Evolutionary conservation across 176 grass and related monocot species (phyloP), one percentile per base, ranked within the genome.

Genomic region (Lolium rigidum): DNA sequence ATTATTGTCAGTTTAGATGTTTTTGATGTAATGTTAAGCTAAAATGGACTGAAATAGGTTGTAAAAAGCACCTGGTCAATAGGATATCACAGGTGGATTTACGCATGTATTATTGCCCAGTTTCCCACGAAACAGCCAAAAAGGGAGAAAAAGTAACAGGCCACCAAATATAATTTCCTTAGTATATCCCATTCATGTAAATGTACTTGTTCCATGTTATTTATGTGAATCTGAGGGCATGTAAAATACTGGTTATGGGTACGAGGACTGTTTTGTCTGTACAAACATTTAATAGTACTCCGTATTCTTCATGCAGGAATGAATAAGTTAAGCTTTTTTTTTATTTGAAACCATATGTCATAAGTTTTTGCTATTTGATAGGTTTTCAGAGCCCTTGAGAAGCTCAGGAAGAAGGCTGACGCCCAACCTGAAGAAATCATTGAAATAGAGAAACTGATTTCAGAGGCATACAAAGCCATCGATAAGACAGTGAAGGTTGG

Each of bases 401-500:
- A 85, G 57, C 88, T 98, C 72, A 89, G 84, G 74, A 98, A 95
- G 93, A 98, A 95, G 89, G 67, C 88, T 26, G 92, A 89, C 80
- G 94, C 93, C 57, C 84, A 88, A 25, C 80, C 90, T 80, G 94
- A 98, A 83, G 94, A 98, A 77, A 89, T 98, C 51, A 49, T 94
- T 72, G 84, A 87, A 62, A 88, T 95, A 56, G 97, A 98, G 76
- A 95, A 98, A 77, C 41, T 92, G 85, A 89, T 98, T 10, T 61
- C 92, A 2, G 87, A 92, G 78, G 90, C 93, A 78, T 98, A 94
- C 82, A 95, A 94, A 57, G 83, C 84, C 64, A 95, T 98, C 12
- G 97, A 98, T 61, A 98, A 92, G 90, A 95, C 97, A 37, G 90
- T 95, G 18, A 88, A 92, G 72, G 92, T 90, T 37, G 97, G 97